Conservation (phyloP, 192 early-diverging fungal species). For the Obelidium mucronatum region DNA sequence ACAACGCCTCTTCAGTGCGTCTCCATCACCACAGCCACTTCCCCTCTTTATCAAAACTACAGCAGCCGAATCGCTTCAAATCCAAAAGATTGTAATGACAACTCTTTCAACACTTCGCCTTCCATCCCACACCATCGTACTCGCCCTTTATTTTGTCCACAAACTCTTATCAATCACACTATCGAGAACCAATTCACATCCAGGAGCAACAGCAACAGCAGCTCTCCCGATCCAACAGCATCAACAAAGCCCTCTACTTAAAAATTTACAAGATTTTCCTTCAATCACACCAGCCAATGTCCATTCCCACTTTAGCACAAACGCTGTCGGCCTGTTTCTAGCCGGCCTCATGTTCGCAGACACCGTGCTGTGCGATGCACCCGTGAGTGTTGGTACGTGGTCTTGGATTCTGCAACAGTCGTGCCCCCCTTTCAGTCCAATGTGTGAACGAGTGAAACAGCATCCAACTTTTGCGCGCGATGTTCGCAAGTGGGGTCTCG, state of each 20-base stretch:
- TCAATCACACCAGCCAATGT: neutral
- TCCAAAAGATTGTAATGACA: constrained; percentile 27
- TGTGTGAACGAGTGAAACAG: neutral
- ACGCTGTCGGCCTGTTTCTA: neutral
- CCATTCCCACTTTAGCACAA: neutral
- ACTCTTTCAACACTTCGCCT: constrained; percentile 6
- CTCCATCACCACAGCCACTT: too few relatives aligned
- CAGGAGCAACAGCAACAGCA: too few relatives aligned
- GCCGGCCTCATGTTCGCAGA: constrained; percentile 24
- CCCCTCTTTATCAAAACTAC: neutral
- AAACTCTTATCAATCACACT: neutral
- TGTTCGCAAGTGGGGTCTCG: constrained; percentile 1
- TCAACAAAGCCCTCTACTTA: too few relatives aligned
- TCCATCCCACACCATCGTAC: constrained; percentile 17
- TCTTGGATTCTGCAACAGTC: constrained; percentile 12
- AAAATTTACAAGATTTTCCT: too few relatives aligned
- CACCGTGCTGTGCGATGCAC: constrained; percentile 13
- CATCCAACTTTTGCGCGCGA: neutral
- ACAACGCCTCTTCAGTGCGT: too few relatives aligned
- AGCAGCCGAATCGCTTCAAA: neutral
- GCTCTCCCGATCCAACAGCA: too few relatives aligned
- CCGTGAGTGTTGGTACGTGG: constrained; percentile 10
- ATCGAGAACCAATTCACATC: neutral
- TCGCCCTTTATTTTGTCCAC: constrained; percentile 26
- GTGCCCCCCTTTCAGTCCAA: neutral